Base-by-base conservation (phyloP, 768 basidiomycete species). In the Pleurotus cornucopiae region DNA sequence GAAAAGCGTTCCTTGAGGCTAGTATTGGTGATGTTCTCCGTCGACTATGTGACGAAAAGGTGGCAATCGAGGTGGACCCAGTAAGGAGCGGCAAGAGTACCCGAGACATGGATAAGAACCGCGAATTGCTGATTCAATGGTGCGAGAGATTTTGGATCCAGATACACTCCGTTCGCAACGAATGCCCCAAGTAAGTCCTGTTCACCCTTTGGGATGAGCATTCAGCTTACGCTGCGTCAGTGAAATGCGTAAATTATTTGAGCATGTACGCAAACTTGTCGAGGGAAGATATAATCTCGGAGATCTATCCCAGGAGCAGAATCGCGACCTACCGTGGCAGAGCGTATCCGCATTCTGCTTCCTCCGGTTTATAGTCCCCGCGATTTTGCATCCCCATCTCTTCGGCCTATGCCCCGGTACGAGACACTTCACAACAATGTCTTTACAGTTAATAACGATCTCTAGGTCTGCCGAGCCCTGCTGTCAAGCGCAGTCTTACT, bases 301-400 rank as follows among this genome's bases (percentile, higher is more conserved):
- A 43, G 69, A 73, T 18, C 60, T 60, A 6, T 59, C 69, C 7
- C 72, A 77, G 6, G 78, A 76, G 12, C 73, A 73, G 23, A 79
- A 77, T 58, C 71, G 69, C 40, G 77, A 87, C 30, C 71, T 91
- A 30, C 88, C 83, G 34, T 85, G 82, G 79, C 91, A 93, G 66
- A 85, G 88, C 62, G 89, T 95, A 43, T 91, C 89, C 37, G 92
- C 93, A 1, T 94, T 95, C 66, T 84, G 89, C 66, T 95, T 94
- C 70, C 78, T 95, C 43, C 82, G 93, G 41, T 93, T 94, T 68
- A 87, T 95, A 58, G 89, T 91, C 21, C 94, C 93, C 34, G 93
- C 89, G 20, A 89, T 95, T 56, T 77, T 94, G n/a, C 83, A 91
- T 66, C 93, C 93, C 1, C 89, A 93, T 68, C 71, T 92, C 4